Conservation (phyloP, 1,284 basidiomycete species). For the Microbotryum silenes-acaulis region DNA sequence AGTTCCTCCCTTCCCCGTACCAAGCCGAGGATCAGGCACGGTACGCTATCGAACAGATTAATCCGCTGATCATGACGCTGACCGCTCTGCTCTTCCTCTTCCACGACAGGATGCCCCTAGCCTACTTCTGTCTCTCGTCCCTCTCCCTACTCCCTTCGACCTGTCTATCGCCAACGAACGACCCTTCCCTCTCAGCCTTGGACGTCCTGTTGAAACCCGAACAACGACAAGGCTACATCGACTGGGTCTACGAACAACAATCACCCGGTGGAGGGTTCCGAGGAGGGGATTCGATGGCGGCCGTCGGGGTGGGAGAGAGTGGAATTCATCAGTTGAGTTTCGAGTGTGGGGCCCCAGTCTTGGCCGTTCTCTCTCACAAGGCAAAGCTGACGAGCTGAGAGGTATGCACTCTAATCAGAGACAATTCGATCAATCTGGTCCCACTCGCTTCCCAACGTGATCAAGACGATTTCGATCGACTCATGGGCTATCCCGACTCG, state of each 20-base stretch:
- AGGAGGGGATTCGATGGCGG: slow-evolving; percentile 23
- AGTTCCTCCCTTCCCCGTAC: slow-evolving; percentile 33
- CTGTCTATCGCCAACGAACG: slow-evolving; percentile 7
- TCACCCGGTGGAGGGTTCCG: slow-evolving; percentile 30
- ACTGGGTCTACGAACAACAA: slow-evolving; percentile 36
- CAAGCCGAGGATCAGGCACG: slow-evolving; percentile 31
- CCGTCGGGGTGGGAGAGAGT: too few relatives aligned
- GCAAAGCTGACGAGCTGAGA: too few relatives aligned
- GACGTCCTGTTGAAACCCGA: slow-evolving; percentile 18
- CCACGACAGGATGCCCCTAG: slow-evolving; percentile 32
- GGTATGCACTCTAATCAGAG: too few relatives aligned
- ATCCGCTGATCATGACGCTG: too few relatives aligned
- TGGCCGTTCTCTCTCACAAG: background rate
- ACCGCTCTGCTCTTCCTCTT: too few relatives aligned
- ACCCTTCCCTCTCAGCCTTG: slow-evolving; percentile 9
- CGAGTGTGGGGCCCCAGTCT: background rate
- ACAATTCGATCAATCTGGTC: background rate
- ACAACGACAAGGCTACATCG: slow-evolving; percentile 17
- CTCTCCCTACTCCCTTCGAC: slow-evolving; percentile 29
- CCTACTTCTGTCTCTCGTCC: slow-evolving; percentile 33
- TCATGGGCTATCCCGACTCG: slow-evolving; percentile 3
- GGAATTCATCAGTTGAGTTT: too few relatives aligned
- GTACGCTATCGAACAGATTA: background rate
- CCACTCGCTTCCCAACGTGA: background rate
- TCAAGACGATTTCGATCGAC: slow-evolving; percentile 1